Evolutionary conservation across 257 asterid species (phyloP), one percentile per base, ranked within the genome.

Genomic region (Gynochthodes officinalis): DNA sequence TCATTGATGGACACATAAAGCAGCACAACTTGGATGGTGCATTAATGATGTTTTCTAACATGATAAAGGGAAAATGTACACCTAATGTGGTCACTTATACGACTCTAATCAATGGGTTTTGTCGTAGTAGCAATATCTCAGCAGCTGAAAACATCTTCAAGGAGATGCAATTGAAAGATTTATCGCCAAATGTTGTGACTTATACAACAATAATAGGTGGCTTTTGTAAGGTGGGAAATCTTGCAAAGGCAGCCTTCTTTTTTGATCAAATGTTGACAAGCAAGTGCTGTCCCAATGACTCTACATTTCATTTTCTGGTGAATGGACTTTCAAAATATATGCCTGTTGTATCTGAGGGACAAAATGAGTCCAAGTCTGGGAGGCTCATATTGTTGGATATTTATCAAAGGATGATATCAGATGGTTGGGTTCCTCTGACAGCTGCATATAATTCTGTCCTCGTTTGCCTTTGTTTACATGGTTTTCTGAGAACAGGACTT

Each of bases 131-230:
- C 71, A 80, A 86, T 72, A n/a, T 61, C 70, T 67, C 48, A 11
- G 81, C 84, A 72, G 98, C 98, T 44, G 92, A 84, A 81, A 83
- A 77, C 27, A 52, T 83, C 28, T 82, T 94, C 43, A 63, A 67
- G 76, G 89, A 78, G 66, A 84, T 94, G 95, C 85, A 67, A 72
- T 73, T 78, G n/a, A 79, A 74, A 63, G 88, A 86, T 53, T 66
- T 86, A 73, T 70, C 48, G 68, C 97, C 99, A 54, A 94, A 94
- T 80, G 98, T 91, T 72, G 96, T 94, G 80, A 89, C 98, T 37
- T 94, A 88, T 71, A 89, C 89, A 63, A 81, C 87, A 49, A 71
- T 94, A 49, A 87, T 94, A 68, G 96, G 99, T 39, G 62, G 89
- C 77, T 86, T 75, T 77, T 91, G 95, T 85, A 94, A 82, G 81